phyloP scores from a whole-genome alignment of 208 protist species.

The Angomonas ambiguus region DNA sequence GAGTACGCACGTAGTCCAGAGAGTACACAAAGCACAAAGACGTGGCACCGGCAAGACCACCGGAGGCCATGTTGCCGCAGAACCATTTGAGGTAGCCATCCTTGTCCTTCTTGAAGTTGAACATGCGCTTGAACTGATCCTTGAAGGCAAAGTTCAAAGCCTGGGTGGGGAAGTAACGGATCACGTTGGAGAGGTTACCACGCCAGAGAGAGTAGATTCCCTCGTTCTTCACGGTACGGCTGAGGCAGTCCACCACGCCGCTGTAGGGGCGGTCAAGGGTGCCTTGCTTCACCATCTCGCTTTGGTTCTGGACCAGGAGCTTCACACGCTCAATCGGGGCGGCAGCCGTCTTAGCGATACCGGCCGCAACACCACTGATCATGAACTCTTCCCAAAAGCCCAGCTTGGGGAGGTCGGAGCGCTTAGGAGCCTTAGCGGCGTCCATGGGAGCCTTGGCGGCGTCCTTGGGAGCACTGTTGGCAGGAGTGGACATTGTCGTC shows the following conservation, averaged over 20 bases:
- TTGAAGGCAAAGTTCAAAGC: conserved; percentile 99
- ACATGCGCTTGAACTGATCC: conserved; percentile 94
- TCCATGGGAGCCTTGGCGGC: conserved; percentile 14
- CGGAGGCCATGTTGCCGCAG: conserved; percentile 92
- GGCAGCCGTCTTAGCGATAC: conserved; percentile 89
- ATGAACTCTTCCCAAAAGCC: conserved; percentile 78
- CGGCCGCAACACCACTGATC: conserved; percentile 71
- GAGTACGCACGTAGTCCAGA: conserved; percentile 97
- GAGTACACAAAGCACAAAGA: conserved; percentile 97
- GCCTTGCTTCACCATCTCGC: conserved; percentile 78
- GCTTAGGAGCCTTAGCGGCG: conserved; percentile 19
- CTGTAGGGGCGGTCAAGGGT: conserved; percentile 85
- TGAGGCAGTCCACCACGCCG: conserved; percentile 95
- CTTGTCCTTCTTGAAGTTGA: conserved; percentile 86
- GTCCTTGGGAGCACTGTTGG: conserved; percentile 17
- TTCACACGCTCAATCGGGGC: conserved; percentile 96
- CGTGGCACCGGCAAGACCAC: conserved; percentile 94
- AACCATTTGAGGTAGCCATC: conserved; percentile 88
- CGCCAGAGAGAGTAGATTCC: conserved; percentile 95
- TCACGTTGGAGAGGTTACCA: conserved; percentile 96
- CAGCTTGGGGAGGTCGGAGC: conserved; percentile 37
- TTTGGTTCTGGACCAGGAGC: conserved; percentile 93
- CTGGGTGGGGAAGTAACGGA: conserved; percentile 98
- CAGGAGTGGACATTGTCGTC: conserved; percentile 15
- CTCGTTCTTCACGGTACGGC: conserved; percentile 89